A percentile compares a stretch with the other conserved stretches of the same genome.
Evolutionary conservation across 257 asterid genomes (phyloP).

Genomic region (Capsicum pubescens): DNA sequence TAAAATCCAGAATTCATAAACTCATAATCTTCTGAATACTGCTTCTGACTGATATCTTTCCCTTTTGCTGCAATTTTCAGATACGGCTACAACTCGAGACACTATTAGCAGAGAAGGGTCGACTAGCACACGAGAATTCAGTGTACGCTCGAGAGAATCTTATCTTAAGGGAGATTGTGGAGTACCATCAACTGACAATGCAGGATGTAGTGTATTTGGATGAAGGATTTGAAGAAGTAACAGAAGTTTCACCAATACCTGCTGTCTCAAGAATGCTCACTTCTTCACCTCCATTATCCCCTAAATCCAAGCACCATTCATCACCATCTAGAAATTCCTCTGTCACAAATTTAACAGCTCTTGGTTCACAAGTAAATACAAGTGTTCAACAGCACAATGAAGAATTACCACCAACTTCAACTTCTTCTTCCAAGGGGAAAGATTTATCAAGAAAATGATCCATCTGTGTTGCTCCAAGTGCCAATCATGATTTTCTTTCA

Average conservation of each 20-base stretch:
- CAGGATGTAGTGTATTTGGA: slow-evolving; percentile 90
- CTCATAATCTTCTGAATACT: no score
- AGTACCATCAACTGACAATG: slow-evolving; percentile 91
- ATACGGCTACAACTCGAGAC: slow-evolving; percentile 93
- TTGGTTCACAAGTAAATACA: slow-evolving; percentile 2
- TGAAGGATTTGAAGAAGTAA: slow-evolving; percentile 79
- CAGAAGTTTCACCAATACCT: slow-evolving; percentile 64
- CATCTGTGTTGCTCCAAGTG: not conserved
- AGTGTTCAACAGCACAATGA: not conserved
- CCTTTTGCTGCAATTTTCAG: slow-evolving; percentile 37
- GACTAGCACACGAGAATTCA: slow-evolving; percentile 84
- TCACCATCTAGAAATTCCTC: slow-evolving; percentile 43
- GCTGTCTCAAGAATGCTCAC: slow-evolving; percentile 55
- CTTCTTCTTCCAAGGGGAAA: slow-evolving; percentile 23
- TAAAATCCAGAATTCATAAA: no score
- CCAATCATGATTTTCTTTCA: slow-evolving; percentile 3
- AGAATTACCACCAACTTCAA: slow-evolving; percentile 4
- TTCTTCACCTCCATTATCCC: slow-evolving; percentile 54
- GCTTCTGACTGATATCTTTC: not conserved
- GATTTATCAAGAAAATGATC: slow-evolving; percentile 1
- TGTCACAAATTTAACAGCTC: not conserved
- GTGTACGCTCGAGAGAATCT: slow-evolving; percentile 88
- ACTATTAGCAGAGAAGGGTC: slow-evolving; percentile 86
- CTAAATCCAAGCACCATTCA: slow-evolving; percentile 9
- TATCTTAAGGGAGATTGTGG: slow-evolving; percentile 93